These are phyloP conservation scores for Sphagnum magellanicum DNA, from an alignment of 228 moss, liverwort and hornwort genomes.

Conservation along the genomic window DNA sequence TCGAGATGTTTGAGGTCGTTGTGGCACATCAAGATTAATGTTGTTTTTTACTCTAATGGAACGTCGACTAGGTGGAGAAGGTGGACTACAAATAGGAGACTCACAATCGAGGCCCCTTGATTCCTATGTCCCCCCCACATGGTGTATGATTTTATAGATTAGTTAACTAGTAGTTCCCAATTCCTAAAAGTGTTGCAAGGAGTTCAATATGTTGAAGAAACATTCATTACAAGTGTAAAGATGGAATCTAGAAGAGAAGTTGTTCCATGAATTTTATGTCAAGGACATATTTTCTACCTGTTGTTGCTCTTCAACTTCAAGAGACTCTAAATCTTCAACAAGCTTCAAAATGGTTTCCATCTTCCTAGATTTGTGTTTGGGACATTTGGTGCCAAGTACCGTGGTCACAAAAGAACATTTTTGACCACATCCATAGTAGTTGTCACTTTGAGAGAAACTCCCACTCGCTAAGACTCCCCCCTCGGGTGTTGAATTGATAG, in stretches of 20 bases:
- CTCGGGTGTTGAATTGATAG: slow-evolving; percentile 5
- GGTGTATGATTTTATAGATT: slow-evolving; percentile 18
- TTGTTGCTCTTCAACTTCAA: slow-evolving; percentile 4
- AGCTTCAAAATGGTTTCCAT: slow-evolving; percentile 52
- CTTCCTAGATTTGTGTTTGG: slow-evolving; percentile 64
- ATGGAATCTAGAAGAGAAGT: too few species aligned
- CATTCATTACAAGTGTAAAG: too few species aligned
- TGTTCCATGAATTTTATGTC: too few species aligned
- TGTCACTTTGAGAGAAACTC: slow-evolving; percentile 9
- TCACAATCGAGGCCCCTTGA: slow-evolving; percentile 18
- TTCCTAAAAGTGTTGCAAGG: too few species aligned
- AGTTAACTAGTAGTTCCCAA: slow-evolving; percentile 14
- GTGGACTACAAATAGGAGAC: slow-evolving; percentile 13
- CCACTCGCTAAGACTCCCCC: slow-evolving; percentile 5
- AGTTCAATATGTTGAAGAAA: too few species aligned
- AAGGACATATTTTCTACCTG: not conserved
- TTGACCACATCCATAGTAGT: slow-evolving; percentile 61
- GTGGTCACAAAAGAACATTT: slow-evolving; percentile 48
- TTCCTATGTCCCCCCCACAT: slow-evolving; percentile 14
- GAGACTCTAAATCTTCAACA: slow-evolving; percentile 23
- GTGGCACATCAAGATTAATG: slow-evolving; percentile 10
- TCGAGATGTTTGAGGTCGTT: slow-evolving; percentile 8
- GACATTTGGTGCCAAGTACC: slow-evolving; percentile 45
- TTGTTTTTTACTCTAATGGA: slow-evolving; percentile 18
- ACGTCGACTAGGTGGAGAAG: slow-evolving; percentile 15